A percentile compares a stretch with the other conserved stretches of the same genome.
Evolutionary conservation across 805 yeast species (phyloP).

Genomic region (Monosporozyma unispora): DNA sequence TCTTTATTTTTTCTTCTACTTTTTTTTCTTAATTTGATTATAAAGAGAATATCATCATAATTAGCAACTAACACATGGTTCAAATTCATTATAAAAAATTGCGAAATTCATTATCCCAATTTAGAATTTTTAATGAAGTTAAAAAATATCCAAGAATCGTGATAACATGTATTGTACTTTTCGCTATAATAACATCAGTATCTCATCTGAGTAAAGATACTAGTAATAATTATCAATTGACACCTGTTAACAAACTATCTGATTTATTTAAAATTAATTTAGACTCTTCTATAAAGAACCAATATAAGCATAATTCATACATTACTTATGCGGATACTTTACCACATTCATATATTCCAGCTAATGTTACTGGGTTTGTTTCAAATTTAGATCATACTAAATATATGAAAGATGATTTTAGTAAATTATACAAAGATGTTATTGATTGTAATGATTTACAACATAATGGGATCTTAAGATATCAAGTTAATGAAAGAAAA

Average conservation of each 20-base stretch:
- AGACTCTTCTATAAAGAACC: background rate
- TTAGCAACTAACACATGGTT: too few relatives aligned
- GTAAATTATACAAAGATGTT: background rate
- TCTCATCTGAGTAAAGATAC: background rate
- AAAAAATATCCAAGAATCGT: too few relatives aligned
- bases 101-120: too few relatives aligned
- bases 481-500: background rate
- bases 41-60: too few relatives aligned
- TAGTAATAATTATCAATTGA: background rate
- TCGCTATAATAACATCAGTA: background rate
- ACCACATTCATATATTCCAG: background rate
- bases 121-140: too few relatives aligned
- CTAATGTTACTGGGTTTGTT: slow-evolving; percentile 2
- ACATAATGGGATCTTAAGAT: slow-evolving; percentile 4
- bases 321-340: background rate
- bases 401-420: background rate
- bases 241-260: background rate
- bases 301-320: background rate
- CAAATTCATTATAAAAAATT: too few relatives aligned
- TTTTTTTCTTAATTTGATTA: too few relatives aligned
- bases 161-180: too few relatives aligned
- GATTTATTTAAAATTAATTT: background rate
- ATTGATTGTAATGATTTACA: slow-evolving; percentile 8
- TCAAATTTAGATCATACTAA: slow-evolving; percentile 3
- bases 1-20: too few relatives aligned